These are phyloP conservation scores for Phytophthora fragariae DNA, from an alignment of 352 stramenopile species.

Conservation along the genomic window DNA sequence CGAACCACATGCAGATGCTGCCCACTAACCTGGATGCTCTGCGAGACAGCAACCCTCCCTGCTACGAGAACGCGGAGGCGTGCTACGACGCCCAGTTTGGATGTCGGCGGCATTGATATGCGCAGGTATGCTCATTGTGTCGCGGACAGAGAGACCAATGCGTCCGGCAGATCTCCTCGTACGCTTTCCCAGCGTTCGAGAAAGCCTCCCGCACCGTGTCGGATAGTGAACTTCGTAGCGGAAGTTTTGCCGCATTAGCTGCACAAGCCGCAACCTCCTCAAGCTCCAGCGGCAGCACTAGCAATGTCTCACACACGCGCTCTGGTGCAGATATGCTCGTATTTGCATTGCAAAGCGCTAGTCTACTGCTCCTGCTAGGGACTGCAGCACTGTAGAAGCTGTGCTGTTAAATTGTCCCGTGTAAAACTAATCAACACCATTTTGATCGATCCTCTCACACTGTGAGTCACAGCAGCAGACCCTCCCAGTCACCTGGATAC, in stretches of 20 bases:
- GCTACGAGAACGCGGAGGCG: slow-evolving; percentile 61
- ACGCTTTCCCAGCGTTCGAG: slow-evolving; percentile 55
- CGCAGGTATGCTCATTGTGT: slow-evolving; percentile 71
- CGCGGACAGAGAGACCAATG: slow-evolving; percentile 46
- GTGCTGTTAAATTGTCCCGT: neutral
- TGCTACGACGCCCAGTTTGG: slow-evolving; percentile 65
- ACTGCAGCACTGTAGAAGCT: neutral
- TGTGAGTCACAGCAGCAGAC: too few relatives aligned
- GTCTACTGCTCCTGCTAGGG: slow-evolving; percentile 14
- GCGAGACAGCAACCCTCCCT: slow-evolving; percentile 60
- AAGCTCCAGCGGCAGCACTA: slow-evolving; percentile 17
- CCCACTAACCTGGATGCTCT: slow-evolving; percentile 51
- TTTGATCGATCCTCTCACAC: neutral
- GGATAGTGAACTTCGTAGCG: slow-evolving; percentile 47
- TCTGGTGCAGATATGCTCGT: neutral
- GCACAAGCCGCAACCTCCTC: slow-evolving; percentile 21
- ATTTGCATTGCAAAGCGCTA: slow-evolving; percentile 7
- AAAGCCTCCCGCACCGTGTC: slow-evolving; percentile 34
- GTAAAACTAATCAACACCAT: slow-evolving; percentile 3
- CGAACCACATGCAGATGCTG: slow-evolving; percentile 54
- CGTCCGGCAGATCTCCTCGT: slow-evolving; percentile 42
- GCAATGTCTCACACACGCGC: neutral
- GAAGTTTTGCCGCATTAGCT: slow-evolving; percentile 30
- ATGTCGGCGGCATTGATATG: slow-evolving; percentile 65
- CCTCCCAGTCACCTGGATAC: too few relatives aligned